phyloP scores from a whole-genome alignment of 2,329 filamentous ascomycete species.

The Penicillium palitans region DNA sequence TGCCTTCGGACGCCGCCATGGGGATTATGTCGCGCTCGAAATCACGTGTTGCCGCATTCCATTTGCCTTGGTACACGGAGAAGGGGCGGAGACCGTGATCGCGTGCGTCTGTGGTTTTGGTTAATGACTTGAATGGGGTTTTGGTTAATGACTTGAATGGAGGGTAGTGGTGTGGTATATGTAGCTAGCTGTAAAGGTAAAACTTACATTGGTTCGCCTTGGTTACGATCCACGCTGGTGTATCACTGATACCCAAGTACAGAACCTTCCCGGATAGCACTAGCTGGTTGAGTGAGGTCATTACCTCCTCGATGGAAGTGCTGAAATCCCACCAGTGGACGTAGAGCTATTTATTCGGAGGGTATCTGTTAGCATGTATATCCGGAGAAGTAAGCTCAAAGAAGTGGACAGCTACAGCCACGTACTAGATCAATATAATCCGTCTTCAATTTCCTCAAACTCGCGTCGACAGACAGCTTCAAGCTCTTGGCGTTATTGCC shows the following conservation, averaged over 20 bases:
- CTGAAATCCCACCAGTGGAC: slow-evolving; percentile 69
- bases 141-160: too few relatives aligned
- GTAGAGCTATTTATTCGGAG: slow-evolving; percentile 48
- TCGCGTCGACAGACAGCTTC: slow-evolving; percentile 32
- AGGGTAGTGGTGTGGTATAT: too few relatives aligned
- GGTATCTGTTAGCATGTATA: neutral
- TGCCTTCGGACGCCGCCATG: slow-evolving; percentile 63
- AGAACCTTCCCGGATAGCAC: slow-evolving; percentile 63
- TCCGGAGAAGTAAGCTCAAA: neutral
- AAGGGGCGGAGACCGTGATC: slow-evolving; percentile 70
- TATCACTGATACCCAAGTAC: slow-evolving; percentile 68
- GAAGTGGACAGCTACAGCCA: neutral
- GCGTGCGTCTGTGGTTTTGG: slow-evolving; percentile 54
- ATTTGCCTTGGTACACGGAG: slow-evolving; percentile 66
- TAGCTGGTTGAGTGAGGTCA: slow-evolving; percentile 65
- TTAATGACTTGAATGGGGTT: too few relatives aligned
- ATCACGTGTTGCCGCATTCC: slow-evolving; percentile 62
- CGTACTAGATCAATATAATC: slow-evolving; percentile 39
- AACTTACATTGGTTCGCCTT: slow-evolving; percentile 61
- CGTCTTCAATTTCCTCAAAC: slow-evolving; percentile 37
- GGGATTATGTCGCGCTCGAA: slow-evolving; percentile 69
- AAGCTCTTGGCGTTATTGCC: slow-evolving; percentile 40
- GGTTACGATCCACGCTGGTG: slow-evolving; percentile 68
- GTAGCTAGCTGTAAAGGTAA: neutral
- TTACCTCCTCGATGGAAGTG: slow-evolving; percentile 64